Evolutionary conservation across 441 rosid genomes (phyloP), one percentile per base, ranked within the genome.

Genomic region (Adansonia gregorii): DNA sequence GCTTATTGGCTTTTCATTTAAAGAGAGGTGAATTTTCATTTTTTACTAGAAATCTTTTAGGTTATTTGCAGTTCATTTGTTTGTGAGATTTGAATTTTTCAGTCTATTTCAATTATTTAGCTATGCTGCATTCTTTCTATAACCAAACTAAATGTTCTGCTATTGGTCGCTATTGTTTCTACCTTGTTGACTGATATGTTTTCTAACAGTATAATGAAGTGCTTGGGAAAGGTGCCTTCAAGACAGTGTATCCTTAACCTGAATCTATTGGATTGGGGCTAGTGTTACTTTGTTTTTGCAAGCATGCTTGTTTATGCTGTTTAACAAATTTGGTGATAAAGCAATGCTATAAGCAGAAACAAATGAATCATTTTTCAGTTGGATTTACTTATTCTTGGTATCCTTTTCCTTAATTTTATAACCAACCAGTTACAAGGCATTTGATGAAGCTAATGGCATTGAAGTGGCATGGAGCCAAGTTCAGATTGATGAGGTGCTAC

Each of bases 391-490:
- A 73, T 2, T 75, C 63, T 78, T 49, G 66, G 77, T 64, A 61
- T 39, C 55, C 2, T 77, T 51, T 51, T 83, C 87, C 85, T 83
- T 89, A 78, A 87, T 82, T 71, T 22, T 45, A 55, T 58, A 55
- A 76, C 14, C 48, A 71, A 77, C 46, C 76, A 91, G 95, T 35
- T 91, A 91, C 84, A 91, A 84, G 87, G 95, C 90, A 78, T 91
- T 91, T 3, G 95, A 91, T 83, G 93, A 89, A 86, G 91, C 86
- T 67, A 86, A 89, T 69, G 93, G 95, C 78, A 89, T 91, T 80
- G 95, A 91, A 86, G 95, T 89, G 20, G 95, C 95, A 49, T 91
- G 95, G 95, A 84, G 88, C 86, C 92, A 88, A 85, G 90, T 91
- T 64, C 88, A 82, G 78, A 89, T 91, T 77, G 95, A 89, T 77